Base-by-base conservation (phyloP, 2,329 filamentous ascomycete species). In the Sodiomyces alkalinus region DNA sequence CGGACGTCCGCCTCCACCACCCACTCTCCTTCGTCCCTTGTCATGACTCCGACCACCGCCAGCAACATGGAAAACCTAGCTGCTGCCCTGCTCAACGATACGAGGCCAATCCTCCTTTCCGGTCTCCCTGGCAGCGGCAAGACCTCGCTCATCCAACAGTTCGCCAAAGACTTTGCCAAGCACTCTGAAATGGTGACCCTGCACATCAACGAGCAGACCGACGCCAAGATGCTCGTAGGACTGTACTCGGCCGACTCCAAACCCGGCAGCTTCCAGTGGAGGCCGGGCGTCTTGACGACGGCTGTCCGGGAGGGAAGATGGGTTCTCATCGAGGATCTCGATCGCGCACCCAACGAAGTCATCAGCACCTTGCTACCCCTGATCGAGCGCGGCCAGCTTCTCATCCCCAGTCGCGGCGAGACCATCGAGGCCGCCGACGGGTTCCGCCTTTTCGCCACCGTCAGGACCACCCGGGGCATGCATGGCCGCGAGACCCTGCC, bases 281-380 rank as follows among this genome's bases (percentile, higher is more conserved):
- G 81, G 34, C 73, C 90, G 3, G 90, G 90, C 53, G 81, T 96
- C 13, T 60, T 99, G 41, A 94, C 90, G 0, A 92, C 83, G 17
- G 92, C 92, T 19, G 85, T 96, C 3, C 77, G 70, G 45, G 87
- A 98, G 58, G 92, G 90, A 11, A 70, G 87, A 44, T 98, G 90
- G 92, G 80, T 98, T 6, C 63, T 98, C 39, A 92, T 99, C 33
- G 92, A 99, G 52, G 92, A 99, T 51, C 64, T 99, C 22, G 86
- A 98, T 48, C 75, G 87, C 36, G 90, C 90, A 8, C 90, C 92
- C 4, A 87, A 82, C 39, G 90, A 98, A 52, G 81, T 98, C 26
- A 74, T 98, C 50, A 92, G 87, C 48, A 85, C 86, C 10, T 68
- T 99, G 17, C 62, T 98, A 16, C 90, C 92, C 7, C 64, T 98